Evolutionary conservation across 2,329 filamentous ascomycete species (phyloP).

Genomic region (Diaporthe sp.): DNA sequence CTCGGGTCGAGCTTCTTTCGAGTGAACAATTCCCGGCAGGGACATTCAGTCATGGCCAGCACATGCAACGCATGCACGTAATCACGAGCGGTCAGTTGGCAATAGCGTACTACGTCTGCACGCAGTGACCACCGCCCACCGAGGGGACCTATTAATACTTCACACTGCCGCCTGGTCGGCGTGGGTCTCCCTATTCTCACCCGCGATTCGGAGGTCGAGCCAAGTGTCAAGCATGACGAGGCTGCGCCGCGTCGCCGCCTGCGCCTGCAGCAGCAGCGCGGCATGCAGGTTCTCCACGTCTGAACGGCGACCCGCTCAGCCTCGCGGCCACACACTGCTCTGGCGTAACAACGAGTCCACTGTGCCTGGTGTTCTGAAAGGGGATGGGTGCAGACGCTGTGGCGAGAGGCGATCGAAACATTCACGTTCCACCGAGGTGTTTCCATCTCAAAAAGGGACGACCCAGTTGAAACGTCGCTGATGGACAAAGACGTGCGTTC

Average conservation of each 20-base stretch:
- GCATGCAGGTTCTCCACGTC: conserved; percentile 24
- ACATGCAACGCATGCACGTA: background rate
- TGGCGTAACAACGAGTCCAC: background rate
- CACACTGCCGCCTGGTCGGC: background rate
- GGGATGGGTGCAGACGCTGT: no score
- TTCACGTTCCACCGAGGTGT: conserved; percentile 1
- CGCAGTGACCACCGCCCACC: background rate
- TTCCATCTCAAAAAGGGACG: conserved; percentile 13
- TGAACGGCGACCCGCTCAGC: conserved; percentile 29
- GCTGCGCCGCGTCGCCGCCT: conserved; percentile 26
- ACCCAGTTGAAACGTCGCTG: conserved; percentile 16
- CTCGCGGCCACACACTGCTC: conserved; percentile 7
- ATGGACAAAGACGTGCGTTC: background rate
- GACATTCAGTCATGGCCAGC: background rate
- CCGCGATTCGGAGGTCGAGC: background rate
- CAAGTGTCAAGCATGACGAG: conserved; percentile 29
- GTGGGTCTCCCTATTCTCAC: background rate
- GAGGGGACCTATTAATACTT: conserved; percentile 24
- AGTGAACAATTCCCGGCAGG: background rate
- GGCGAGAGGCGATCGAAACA: conserved; percentile 19
- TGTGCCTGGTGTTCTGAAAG: background rate
- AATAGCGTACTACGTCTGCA: background rate
- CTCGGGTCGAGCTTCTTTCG: conserved; percentile 2
- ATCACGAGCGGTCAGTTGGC: background rate
- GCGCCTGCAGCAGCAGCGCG: background rate